Evolutionary conservation across 2,329 filamentous ascomycete genomes (phyloP), one percentile per base, ranked within the genome.

Genomic region (Zasmidium citrigriseum): DNA sequence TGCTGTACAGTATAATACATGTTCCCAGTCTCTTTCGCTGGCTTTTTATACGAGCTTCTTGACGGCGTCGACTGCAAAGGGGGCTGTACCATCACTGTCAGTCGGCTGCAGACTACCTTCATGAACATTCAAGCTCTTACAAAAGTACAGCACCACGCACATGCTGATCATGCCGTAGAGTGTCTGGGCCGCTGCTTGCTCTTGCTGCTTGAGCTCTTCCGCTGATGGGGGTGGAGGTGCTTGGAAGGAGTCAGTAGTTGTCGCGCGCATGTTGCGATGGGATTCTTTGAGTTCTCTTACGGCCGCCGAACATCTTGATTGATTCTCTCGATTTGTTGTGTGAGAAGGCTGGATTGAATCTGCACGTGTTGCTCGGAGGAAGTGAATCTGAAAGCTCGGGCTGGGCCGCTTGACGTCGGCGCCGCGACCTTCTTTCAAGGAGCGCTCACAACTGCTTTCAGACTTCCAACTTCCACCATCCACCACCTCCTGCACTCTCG

Each of bases 101-200:
- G 52, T 25, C 23, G 2, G 5, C 2, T 16, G 23, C 20, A 16
- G 9, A 9, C 24, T 14, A 22, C 4, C 12, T 20, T 29, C 9
- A 29, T 10, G 21, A 1, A 4, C 24, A 27, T 20, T 4, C 10
- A 2, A 2, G 12, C 2, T 73, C 89, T 57, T 85, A 95, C 90
- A 91, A 60, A 95, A 78, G 73, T 93, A 93, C 50, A 95, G 82
- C 51, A 89, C 75, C 41, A 87, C 80, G 63, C 86, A 87, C 16
- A 86, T 85, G 41, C 84, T 82, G 55, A 88, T 72, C 62, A 88
- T 88, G 68, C 81, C 82, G 78, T 89, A 86, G 66, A 93, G 79
- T 52, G 87, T 89, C 67, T 82, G 80, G 69, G 78, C 79, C 52
- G 90, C 89, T 73, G 88, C 83, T 60, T 80, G 79, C 80, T 93